Evolutionary conservation across 2,329 filamentous ascomycete genomes (phyloP).

Genomic region (Sporothrix sp.): DNA sequence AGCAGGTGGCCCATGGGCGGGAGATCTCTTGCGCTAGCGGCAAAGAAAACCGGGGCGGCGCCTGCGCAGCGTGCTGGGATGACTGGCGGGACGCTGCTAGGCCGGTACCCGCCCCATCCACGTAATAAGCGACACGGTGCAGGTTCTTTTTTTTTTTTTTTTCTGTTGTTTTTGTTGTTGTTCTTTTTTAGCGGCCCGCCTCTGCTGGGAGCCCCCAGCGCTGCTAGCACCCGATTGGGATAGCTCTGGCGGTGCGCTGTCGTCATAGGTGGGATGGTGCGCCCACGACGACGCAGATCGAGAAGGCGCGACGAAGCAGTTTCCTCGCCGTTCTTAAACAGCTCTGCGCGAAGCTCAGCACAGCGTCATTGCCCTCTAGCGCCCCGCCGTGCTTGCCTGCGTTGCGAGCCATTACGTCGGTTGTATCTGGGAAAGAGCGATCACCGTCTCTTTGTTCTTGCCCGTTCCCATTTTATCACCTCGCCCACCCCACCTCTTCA

Average conservation of each 20-base stretch:
- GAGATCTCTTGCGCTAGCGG: conserved; percentile 4
- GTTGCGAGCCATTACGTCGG: too few species aligned
- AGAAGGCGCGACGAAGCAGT: too few species aligned
- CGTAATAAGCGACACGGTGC: not conserved
- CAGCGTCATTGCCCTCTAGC: too few species aligned
- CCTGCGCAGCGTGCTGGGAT: not conserved
- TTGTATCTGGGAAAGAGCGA: too few species aligned
- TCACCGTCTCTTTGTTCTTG: not conserved
- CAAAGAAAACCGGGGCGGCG: not conserved
- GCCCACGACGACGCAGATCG: too few species aligned
- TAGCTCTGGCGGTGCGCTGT: not conserved
- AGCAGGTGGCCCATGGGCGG: not conserved
- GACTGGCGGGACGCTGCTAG: not conserved
- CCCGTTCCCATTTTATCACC: not conserved
- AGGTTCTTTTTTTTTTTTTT: not conserved
- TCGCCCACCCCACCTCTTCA: not conserved
- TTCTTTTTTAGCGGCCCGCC: too few species aligned
- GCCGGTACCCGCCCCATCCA: not conserved
- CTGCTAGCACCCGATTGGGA: conserved; percentile 1
- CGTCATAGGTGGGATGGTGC: not conserved
- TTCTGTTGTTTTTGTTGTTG: too few species aligned
- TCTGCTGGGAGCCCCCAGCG: not conserved
- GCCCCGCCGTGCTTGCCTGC: too few species aligned
- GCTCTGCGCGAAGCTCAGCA: too few species aligned
- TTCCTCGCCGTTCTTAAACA: too few species aligned